These are phyloP conservation scores for Corymbia citriodora DNA, from an alignment of 441 rosid species.

Conservation along the genomic window DNA sequence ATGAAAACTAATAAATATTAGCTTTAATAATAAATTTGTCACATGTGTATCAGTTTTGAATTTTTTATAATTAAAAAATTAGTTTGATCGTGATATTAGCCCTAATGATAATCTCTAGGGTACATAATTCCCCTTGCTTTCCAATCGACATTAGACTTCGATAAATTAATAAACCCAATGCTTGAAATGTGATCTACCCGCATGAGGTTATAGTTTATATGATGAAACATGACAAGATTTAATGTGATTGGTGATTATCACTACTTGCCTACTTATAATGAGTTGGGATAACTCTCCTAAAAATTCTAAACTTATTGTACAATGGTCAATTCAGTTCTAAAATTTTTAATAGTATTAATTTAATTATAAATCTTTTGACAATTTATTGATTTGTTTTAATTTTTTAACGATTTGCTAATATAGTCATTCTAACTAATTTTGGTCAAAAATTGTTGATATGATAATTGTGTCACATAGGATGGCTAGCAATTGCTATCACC, in stretches of 20 bases:
- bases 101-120: background rate
- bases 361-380: fast-evolving
- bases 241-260: background rate
- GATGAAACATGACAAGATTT: background rate
- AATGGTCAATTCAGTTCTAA: fast-evolving
- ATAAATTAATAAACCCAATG: background rate
- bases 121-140: background rate
- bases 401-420: background rate
- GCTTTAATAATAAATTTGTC: too few species aligned
- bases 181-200: too few species aligned
- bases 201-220: background rate
- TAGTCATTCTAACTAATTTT: background rate
- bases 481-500: too few species aligned
- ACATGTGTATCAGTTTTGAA: too few species aligned
- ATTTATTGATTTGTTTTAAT: background rate
- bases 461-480: fast-evolving
- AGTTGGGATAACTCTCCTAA: background rate
- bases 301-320: background rate
- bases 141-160: background rate
- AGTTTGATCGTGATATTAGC: too few species aligned
- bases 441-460: fast-evolving
- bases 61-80: too few species aligned
- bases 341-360: background rate
- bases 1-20: too few species aligned
- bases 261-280: background rate